A percentile compares a stretch with the other conserved stretches of the same genome.
phyloP scores from a whole-genome alignment of 257 asterid genomes.

The Cruciata laevipes region DNA sequence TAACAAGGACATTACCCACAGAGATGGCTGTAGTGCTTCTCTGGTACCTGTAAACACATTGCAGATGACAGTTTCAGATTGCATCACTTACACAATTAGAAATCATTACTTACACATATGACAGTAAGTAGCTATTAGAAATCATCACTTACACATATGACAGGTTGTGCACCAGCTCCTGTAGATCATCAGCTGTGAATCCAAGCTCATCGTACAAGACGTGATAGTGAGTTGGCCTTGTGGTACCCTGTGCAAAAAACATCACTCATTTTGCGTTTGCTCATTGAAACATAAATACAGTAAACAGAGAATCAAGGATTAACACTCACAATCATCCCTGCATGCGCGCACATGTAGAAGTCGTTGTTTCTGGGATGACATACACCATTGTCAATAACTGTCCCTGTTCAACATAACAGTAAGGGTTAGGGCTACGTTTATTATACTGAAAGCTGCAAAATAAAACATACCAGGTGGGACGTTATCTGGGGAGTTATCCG shows the following conservation, averaged over 20 bases:
- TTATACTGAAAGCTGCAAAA: not conserved
- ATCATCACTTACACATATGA: conserved; percentile 59
- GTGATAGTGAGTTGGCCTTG: conserved; percentile 75
- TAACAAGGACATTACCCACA: conserved; percentile 39
- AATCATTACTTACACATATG: conserved; percentile 54
- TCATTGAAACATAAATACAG: not conserved
- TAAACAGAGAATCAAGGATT: too few species aligned
- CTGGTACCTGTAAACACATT: conserved; percentile 54
- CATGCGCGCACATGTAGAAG: conserved; percentile 78
- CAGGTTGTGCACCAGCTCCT: conserved; percentile 58
- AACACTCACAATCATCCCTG: conserved; percentile 63
- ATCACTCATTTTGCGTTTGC: too few species aligned
- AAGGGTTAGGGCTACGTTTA: not conserved
- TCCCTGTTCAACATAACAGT: conserved; percentile 33
- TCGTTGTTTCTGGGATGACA: conserved; percentile 58
- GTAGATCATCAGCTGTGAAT: conserved; percentile 62
- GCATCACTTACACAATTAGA: conserved; percentile 47
- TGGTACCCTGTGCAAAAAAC: conserved; percentile 54
- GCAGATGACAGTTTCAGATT: too few species aligned
- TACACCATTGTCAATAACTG: conserved; percentile 53
- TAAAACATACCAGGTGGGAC: conserved; percentile 54
- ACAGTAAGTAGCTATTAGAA: too few species aligned
- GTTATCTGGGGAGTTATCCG: conserved; percentile 34
- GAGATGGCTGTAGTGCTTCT: conserved; percentile 81
- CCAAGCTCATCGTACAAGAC: conserved; percentile 61